A percentile compares a stretch with the other conserved stretches of the same genome.
phyloP scores from a whole-genome alignment of 306 rosid genomes.

The Cucurbita ficifolia region DNA sequence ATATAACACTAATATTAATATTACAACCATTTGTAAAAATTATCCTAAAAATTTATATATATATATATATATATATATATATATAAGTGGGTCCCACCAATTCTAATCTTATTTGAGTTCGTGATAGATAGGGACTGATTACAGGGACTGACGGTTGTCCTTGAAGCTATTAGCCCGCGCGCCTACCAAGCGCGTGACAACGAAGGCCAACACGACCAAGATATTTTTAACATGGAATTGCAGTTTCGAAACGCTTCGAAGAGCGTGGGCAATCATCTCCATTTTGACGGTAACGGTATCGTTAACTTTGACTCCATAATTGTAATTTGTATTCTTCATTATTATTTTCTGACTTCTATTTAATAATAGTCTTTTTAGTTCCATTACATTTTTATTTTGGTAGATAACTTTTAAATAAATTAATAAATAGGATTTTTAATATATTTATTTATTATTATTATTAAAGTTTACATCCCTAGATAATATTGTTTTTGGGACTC shows the following conservation, averaged over 20 bases:
- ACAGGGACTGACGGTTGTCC: too few relatives aligned
- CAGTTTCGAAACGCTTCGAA: not conserved
- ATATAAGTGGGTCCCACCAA: not conserved
- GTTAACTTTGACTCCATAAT: not conserved
- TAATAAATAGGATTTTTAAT: too few relatives aligned
- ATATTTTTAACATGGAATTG: not conserved
- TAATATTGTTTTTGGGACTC: too few relatives aligned
- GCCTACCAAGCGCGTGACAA: not conserved
- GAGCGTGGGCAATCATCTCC: conserved; percentile 5
- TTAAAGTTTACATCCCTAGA: too few relatives aligned
- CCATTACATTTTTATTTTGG: too few relatives aligned
- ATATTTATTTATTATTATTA: too few relatives aligned
- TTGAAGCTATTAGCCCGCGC: not conserved
- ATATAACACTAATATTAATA: too few relatives aligned
- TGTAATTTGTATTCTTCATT: not conserved
- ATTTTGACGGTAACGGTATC: not conserved
- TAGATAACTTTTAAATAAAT: too few relatives aligned
- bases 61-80: too few relatives aligned
- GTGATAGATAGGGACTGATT: not conserved
- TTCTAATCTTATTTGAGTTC: not conserved
- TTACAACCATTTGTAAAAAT: not conserved
- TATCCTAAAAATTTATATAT: too few relatives aligned
- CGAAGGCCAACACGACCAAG: not conserved
- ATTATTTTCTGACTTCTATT: not conserved
- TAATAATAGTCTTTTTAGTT: not conserved